A percentile compares a stretch with the other conserved stretches of the same genome.
phyloP scores from a whole-genome alignment of 441 rosid species.

The Metrosideros polymorpha region DNA sequence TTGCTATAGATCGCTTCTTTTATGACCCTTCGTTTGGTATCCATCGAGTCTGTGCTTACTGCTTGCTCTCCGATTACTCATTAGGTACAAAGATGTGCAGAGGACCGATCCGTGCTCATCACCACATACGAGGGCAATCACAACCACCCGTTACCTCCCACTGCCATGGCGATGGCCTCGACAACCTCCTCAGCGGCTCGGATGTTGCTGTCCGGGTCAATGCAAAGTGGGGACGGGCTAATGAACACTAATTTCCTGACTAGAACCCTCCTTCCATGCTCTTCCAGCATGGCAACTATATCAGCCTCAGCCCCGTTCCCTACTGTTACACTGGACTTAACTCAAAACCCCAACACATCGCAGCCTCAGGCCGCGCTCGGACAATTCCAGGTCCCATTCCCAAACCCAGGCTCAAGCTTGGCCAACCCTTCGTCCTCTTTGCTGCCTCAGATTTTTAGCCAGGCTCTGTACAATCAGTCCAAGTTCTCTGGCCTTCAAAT shows the following conservation, averaged over 20 bases:
- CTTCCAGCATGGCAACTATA: conserved; percentile 43
- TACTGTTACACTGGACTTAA: conserved; percentile 53
- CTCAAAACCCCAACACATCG: conserved; percentile 10
- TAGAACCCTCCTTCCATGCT: conserved; percentile 26
- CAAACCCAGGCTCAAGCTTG: conserved; percentile 16
- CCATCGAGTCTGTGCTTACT: not conserved
- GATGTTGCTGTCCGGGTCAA: conserved; percentile 54
- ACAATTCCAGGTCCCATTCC: conserved; percentile 20
- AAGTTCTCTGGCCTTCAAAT: conserved; percentile 26
- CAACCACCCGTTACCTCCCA: conserved; percentile 60
- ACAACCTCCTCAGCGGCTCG: conserved; percentile 53
- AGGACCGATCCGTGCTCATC: conserved; percentile 34
- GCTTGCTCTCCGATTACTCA: not conserved
- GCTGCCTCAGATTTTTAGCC: conserved; percentile 21
- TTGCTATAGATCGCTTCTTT: not conserved
- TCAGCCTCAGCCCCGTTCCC: conserved; percentile 77
- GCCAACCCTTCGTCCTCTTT: not conserved
- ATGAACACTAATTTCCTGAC: conserved; percentile 31
- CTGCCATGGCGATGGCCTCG: conserved; percentile 57
- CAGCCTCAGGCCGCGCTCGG: conserved; percentile 10
- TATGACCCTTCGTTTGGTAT: not conserved
- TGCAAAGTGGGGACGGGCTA: conserved; percentile 29
- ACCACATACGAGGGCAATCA: conserved; percentile 63
- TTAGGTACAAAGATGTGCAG: conserved; percentile 61
- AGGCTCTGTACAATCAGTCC: conserved; percentile 29